Base-by-base conservation (phyloP, 2,329 filamentous ascomycete genomes). In the Nannizziopsis arthrosporioides region DNA sequence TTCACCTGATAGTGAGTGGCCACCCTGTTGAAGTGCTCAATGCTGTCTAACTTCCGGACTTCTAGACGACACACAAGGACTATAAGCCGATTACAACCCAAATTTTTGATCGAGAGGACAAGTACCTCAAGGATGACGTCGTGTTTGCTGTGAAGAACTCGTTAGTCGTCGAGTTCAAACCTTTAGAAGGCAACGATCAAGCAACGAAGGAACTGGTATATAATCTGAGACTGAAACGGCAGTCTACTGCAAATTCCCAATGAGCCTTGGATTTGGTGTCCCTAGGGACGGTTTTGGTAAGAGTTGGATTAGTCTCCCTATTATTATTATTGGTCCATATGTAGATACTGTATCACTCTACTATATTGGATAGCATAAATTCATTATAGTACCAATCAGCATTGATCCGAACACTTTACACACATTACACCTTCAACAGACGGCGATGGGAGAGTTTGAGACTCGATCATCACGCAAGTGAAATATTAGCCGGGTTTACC, bases 31-130 rank as follows among this genome's bases (percentile, higher is more conserved):
- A 32, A 40, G 12, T 44, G 48, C 38, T 42, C 5, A n/a, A 17
- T 9, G 18, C 15, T 35, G 17, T 11, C 27, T 22, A 17, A 38
- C 27, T 15, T 50, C 49, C 35, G 51, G 52, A 38, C 34, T 5
- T 22, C 2, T 27, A 48, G 46, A 17, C 46, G n/a, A 31, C 22
- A 32, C 40, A 45, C 18, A 45, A 49, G 42, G 47, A 45, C 30
- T 49, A 49, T 19, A 44, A 49, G 17, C 47, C 81, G 0, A 73
- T 93, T 42, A 83, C 81, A 0, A 87, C 84, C 1, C 85, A 92
- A 63, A 80, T 92, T 48, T 90, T 87, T 60, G 83, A 87, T 61
- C 69, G 72, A 49, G 72, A 77, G 52, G 78, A 80, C 63, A 72
- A 75, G 53, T 80, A 84, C 56, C 68, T 85, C 38, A 67, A 68